Evolutionary conservation across 768 basidiomycete species (phyloP).

Genomic region (Naganishia vaughanmartiniae): DNA sequence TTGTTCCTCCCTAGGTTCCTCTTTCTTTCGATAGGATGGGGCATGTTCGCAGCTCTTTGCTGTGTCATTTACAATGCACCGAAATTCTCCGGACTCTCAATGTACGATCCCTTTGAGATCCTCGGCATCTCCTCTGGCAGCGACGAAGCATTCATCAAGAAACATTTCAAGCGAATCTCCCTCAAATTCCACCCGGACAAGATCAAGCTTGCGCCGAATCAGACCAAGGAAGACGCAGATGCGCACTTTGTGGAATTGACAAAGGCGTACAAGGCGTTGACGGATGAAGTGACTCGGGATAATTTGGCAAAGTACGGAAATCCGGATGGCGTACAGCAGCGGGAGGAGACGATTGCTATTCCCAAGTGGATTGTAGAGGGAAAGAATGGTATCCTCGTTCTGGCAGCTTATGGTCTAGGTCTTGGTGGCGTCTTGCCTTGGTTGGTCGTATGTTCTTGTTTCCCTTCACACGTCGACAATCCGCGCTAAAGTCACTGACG

Average conservation of each 20-base stretch:
- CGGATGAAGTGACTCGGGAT: conserved; percentile 84
- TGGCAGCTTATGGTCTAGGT: conserved; percentile 80
- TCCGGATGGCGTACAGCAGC: conserved; percentile 93
- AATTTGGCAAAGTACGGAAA: conserved; percentile 88
- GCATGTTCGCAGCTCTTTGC: conserved; percentile 64
- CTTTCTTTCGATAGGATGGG: conserved; percentile 71
- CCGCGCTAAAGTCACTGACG: neutral
- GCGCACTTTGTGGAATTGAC: conserved; percentile 86
- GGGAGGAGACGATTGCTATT: conserved; percentile 90
- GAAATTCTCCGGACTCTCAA: conserved; percentile 61
- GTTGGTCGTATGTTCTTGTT: conserved; percentile 63
- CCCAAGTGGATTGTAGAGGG: conserved; percentile 91
- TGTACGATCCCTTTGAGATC: conserved; percentile 94
- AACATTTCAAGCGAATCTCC: conserved; percentile 88
- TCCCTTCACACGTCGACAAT: neutral
- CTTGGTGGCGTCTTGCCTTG: conserved; percentile 82
- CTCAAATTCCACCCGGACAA: conserved; percentile 94
- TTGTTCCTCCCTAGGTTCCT: conserved; percentile 47
- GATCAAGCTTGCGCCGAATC: conserved; percentile 73
- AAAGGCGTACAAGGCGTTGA: conserved; percentile 96
- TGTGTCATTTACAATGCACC: conserved; percentile 62
- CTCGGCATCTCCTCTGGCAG: conserved; percentile 67
- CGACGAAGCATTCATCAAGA: conserved; percentile 88
- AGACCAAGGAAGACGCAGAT: conserved; percentile 82
- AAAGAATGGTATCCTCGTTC: conserved; percentile 85